A percentile compares a stretch with the other conserved stretches of the same genome.
Evolutionary conservation across 2,329 filamentous ascomycete species (phyloP).

Genomic region (Dothistroma pini): DNA sequence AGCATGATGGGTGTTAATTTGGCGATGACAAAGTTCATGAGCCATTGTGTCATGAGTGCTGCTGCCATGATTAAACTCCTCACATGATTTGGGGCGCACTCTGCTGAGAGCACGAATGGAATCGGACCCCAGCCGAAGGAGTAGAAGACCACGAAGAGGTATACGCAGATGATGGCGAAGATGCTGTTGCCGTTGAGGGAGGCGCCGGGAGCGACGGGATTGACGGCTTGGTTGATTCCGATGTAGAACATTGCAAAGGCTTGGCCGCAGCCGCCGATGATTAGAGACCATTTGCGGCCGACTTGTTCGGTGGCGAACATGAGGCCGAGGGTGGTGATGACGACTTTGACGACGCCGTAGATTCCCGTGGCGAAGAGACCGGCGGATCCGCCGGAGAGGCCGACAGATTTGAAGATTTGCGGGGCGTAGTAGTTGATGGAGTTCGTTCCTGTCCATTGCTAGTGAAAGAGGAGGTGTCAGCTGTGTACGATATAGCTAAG

Average conservation of each 20-base stretch:
- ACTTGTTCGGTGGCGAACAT: conserved; percentile 46
- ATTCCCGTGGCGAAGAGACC: conserved; percentile 46
- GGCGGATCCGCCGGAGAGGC: conserved; percentile 37
- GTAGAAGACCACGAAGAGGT: conserved; percentile 48
- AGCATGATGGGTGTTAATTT: conserved; percentile 42
- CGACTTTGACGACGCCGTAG: conserved; percentile 48
- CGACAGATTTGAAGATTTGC: conserved; percentile 44
- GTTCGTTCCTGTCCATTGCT: conserved; percentile 36
- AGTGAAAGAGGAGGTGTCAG: background rate
- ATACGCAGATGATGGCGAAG: conserved; percentile 52
- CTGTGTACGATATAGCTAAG: too few relatives aligned
- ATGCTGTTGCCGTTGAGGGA: conserved; percentile 52
- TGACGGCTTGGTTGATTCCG: conserved; percentile 33
- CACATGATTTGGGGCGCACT: conserved; percentile 34
- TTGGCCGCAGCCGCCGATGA: conserved; percentile 42
- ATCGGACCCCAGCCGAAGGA: conserved; percentile 46
- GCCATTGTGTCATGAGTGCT: conserved; percentile 47
- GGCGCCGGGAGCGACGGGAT: conserved; percentile 47
- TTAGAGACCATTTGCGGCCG: conserved; percentile 44
- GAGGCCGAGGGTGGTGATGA: conserved; percentile 42
- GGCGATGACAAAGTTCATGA: conserved; percentile 29
- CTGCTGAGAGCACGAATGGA: conserved; percentile 43
- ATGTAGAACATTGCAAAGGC: conserved; percentile 45
- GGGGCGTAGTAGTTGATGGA: conserved; percentile 43
- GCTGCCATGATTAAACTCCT: conserved; percentile 43